Conservation (phyloP, 805 yeast species). For the Starmerella sirachaensis region DNA sequence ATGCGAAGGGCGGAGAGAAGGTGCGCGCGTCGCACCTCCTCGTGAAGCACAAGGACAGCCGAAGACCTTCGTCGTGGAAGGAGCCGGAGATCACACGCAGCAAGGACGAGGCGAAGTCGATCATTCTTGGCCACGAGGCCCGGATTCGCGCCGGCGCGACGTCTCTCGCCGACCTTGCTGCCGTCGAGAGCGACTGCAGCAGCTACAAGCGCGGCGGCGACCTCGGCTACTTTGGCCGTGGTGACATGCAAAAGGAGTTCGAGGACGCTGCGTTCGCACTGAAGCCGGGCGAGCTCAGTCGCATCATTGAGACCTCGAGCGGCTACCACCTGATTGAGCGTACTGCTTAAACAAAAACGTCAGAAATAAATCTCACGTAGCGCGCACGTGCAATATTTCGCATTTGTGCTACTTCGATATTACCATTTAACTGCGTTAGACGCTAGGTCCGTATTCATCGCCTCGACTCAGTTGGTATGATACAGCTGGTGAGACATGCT, state of each 20-base stretch:
- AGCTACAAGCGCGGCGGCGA: constrained; percentile 85
- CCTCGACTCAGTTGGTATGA: no score
- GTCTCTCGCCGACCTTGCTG: constrained; percentile 59
- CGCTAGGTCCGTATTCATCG: no score
- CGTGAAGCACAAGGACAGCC: constrained; percentile 67
- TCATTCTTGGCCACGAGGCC: constrained; percentile 44
- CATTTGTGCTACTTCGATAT: no score
- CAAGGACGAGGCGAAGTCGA: constrained; percentile 67
- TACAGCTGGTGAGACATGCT: no score
- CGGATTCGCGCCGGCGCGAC: constrained; percentile 52
- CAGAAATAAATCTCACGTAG: neutral
- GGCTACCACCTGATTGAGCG: constrained; percentile 85
- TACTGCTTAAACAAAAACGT: constrained; percentile 41
- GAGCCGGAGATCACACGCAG: constrained; percentile 59
- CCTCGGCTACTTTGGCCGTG: constrained; percentile 74
- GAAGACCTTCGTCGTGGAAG: constrained; percentile 92
- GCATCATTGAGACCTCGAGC: constrained; percentile 74
- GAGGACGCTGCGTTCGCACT: constrained; percentile 77
- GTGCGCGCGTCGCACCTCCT: constrained; percentile 73
- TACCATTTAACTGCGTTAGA: no score
- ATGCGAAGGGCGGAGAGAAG: constrained; percentile 29
- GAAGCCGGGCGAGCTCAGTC: constrained; percentile 72
- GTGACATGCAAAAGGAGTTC: constrained; percentile 91
- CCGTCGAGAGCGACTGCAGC: constrained; percentile 77
- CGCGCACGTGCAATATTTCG: neutral